Conservation (phyloP, 192 early-diverging fungal genomes). For the Paraglomus brasilianum region DNA sequence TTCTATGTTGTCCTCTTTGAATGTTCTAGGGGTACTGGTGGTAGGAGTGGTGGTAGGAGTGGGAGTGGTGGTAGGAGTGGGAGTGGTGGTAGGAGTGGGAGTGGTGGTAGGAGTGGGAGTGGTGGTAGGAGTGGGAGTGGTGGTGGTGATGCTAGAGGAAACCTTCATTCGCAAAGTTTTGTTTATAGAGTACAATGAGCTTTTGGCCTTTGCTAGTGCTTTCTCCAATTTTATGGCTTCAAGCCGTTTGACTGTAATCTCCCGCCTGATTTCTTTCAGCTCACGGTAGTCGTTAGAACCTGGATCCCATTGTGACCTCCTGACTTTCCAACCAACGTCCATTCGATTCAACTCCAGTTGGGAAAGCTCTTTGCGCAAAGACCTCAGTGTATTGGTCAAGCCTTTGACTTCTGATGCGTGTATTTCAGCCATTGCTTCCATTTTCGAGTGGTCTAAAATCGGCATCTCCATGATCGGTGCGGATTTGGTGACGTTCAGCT, state of each 20-base stretch:
- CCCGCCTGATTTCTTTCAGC: constrained; percentile 27
- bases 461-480: constrained; percentile 7
- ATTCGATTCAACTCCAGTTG: constrained; percentile 23
- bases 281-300: constrained; percentile 12
- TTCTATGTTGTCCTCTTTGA: constrained; percentile 23
- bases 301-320: constrained; percentile 10
- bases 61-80: constrained; percentile 2
- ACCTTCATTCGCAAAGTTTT: constrained; percentile 15
- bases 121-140: too few species aligned
- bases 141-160: constrained; percentile 16
- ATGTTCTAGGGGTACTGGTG: constrained; percentile 4
- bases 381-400: constrained; percentile 17
- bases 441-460: constrained; percentile 22
- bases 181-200: constrained; percentile 21
- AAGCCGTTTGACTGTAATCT: constrained; percentile 22
- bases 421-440: constrained; percentile 15
- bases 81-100: constrained; percentile 7
- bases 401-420: constrained; percentile 16
- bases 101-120: too few species aligned
- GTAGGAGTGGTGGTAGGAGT: too few species aligned
- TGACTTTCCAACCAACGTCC: constrained; percentile 12
- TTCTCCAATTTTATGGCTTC: constrained; percentile 29
- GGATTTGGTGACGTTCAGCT: background rate
- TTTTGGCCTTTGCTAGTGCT: constrained; percentile 22
- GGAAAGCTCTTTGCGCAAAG: constrained; percentile 20